Conservation (phyloP, 192 early-diverging fungal species). For the Physocladia obscura region DNA sequence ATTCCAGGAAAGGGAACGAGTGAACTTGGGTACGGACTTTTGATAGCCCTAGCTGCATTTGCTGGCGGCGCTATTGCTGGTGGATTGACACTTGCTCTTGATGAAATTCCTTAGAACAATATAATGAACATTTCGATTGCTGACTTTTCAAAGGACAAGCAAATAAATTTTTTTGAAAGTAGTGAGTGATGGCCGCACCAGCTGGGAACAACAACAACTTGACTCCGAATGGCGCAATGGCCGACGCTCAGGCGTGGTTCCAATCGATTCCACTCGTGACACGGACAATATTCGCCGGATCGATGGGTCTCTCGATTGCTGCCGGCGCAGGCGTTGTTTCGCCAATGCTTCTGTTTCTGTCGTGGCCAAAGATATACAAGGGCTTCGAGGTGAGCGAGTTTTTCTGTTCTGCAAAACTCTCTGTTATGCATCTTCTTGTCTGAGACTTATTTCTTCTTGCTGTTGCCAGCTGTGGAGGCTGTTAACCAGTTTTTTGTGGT, state of each 20-base stretch:
- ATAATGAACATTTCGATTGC: too few relatives aligned
- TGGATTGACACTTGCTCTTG: conserved; percentile 12
- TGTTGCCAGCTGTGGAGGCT: conserved; percentile 10
- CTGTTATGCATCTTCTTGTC: not conserved
- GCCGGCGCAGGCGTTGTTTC: conserved; percentile 40
- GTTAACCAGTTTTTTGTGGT: conserved; percentile 14
- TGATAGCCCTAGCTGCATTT: conserved; percentile 3
- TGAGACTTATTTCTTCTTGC: not conserved
- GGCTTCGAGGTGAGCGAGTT: conserved; percentile 56
- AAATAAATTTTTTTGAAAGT: too few relatives aligned
- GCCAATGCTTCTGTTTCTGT: conserved; percentile 45
- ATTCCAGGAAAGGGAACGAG: conserved; percentile 35
- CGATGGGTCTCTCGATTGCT: conserved; percentile 47
- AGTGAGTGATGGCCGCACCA: too few relatives aligned
- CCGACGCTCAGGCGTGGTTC: conserved; percentile 55
- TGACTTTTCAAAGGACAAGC: too few relatives aligned
- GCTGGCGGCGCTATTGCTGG: conserved; percentile 23
- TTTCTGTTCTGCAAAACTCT: not conserved
- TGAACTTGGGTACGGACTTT: conserved; percentile 23
- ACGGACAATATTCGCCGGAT: conserved; percentile 50
- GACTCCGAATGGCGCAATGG: conserved; percentile 31
- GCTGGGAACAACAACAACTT: conserved; percentile 26
- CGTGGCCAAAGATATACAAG: conserved; percentile 52
- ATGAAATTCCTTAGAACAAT: conserved; percentile 15
- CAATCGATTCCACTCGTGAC: conserved; percentile 61